Base-by-base conservation (phyloP, 2,329 filamentous ascomycete species). In the Phoma sp. region DNA sequence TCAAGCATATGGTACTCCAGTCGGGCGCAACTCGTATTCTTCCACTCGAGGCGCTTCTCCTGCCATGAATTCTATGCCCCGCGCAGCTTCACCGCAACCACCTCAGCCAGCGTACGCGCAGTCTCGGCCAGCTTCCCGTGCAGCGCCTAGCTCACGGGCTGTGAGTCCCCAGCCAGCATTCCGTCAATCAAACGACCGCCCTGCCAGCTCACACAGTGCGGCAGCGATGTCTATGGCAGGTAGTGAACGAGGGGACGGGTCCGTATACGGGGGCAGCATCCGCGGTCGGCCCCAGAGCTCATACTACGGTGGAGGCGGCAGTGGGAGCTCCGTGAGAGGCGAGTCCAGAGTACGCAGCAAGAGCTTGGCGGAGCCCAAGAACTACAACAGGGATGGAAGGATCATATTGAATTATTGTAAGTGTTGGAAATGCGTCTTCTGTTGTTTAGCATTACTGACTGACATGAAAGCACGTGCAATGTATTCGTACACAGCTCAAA, bases 381-480 rank as follows among this genome's bases (percentile, higher is more conserved):
- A 93, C 66, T 91, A 90, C 66, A 96, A 91, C 4, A 85, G 86
- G 59, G 92, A 97, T 72, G 93, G 95, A 27, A 86, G 90, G 57
- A 87, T 90, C 32, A 93, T 98, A 70, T 73, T 98, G 70, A 91
- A 97, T 77, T 97, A 93, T 78, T 91, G 95, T 98, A 83, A 87
- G 92, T 84, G 43, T 23, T 13, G 4, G 5, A 7, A 8, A 36
- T 9, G 3, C 29, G 14, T 4, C 23, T 1, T 11, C 9, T n/a
- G 1, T 4, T 25, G 23, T n/a, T 29, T 8, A 4, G 9, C 10
- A 25, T 52, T 0, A 47, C 59, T 64, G 49, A 64, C 43, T 11
- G 9, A 14, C n/a, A 1, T 11, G 22, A 52, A 66, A 98, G 95
- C 95, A 49, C 90, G 93, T 37, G 93, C 95, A 24, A 83, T 97